Evolutionary conservation across 192 early-diverging fungal genomes (phyloP).

Genomic region (Umbelopsis ramanniana): DNA sequence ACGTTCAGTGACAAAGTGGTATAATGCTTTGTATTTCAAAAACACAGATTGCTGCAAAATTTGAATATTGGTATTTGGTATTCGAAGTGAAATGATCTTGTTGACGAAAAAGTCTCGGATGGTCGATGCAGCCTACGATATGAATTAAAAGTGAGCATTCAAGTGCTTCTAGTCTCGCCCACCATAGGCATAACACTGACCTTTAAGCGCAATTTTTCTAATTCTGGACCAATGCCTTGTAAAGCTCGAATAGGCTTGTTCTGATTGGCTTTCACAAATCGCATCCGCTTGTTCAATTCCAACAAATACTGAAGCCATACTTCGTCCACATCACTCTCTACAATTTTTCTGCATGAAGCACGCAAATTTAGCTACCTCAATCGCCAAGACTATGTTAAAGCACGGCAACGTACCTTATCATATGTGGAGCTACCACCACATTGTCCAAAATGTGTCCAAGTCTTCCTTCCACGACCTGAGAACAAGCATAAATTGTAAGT

Average conservation of each 20-base stretch:
- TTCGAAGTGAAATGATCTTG: slow-evolving; percentile 84
- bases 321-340: slow-evolving; percentile 92
- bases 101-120: slow-evolving; percentile 87
- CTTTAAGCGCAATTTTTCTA: slow-evolving; percentile 87
- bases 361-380: not conserved
- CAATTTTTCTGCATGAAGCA: slow-evolving; percentile 70
- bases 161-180: not conserved
- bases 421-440: slow-evolving; percentile 76
- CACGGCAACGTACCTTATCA: slow-evolving; percentile 53
- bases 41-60: slow-evolving; percentile 92
- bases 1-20: slow-evolving; percentile 88
- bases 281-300: slow-evolving; percentile 90
- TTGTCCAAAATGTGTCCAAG: slow-evolving; percentile 82
- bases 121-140: slow-evolving; percentile 71
- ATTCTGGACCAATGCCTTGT: slow-evolving; percentile 87
- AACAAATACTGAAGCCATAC: slow-evolving; percentile 81
- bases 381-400: not conserved
- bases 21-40: slow-evolving; percentile 90
- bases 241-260: slow-evolving; percentile 77
- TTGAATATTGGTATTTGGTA: slow-evolving; percentile 91
- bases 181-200: slow-evolving; percentile 32
- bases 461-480: slow-evolving; percentile 68
- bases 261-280: slow-evolving; percentile 79
- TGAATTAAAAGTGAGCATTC: slow-evolving; percentile 10
- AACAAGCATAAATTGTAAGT: not conserved